A percentile compares a stretch with the other conserved stretches of the same genome.
phyloP scores from a whole-genome alignment of 345 rosid genomes.

The Eucalyptus tenuipes region DNA sequence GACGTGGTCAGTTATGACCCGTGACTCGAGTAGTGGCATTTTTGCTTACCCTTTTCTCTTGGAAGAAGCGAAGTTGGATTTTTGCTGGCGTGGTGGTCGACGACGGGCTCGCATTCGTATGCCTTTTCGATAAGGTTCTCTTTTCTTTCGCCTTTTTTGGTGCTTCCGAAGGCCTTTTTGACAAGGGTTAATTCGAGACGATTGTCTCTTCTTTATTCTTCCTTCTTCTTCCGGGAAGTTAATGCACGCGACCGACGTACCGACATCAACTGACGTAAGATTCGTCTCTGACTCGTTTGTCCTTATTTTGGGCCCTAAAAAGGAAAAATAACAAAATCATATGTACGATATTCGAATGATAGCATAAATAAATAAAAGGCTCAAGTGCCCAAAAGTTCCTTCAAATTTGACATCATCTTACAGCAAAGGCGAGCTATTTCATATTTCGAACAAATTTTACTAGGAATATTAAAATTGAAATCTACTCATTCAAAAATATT shows the following conservation, averaged over 20 bases:
- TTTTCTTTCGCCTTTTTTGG: background rate
- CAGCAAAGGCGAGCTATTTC: too few species aligned
- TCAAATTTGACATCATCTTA: background rate
- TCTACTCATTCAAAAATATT: accelerated
- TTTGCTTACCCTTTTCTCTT: background rate
- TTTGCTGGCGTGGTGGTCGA: background rate
- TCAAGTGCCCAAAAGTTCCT: background rate
- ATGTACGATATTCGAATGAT: background rate
- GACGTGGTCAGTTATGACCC: background rate
- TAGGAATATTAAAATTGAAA: too few species aligned
- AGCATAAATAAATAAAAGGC: background rate
- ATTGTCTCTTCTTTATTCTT: background rate
- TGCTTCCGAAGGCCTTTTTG: background rate
- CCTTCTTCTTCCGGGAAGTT: background rate
- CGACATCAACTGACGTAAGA: background rate
- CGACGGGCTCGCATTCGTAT: background rate
- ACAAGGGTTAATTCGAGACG: background rate
- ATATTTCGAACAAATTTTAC: too few species aligned
- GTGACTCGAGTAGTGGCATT: background rate
- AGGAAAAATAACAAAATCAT: too few species aligned
- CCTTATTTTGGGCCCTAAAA: background rate
- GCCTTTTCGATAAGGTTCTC: background rate
- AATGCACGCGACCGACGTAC: background rate
- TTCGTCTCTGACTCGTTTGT: background rate
- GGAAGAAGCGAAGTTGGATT: background rate